Evolutionary conservation across 306 rosid genomes (phyloP), one percentile per base, ranked within the genome.

Genomic region (Vigna radiata): DNA sequence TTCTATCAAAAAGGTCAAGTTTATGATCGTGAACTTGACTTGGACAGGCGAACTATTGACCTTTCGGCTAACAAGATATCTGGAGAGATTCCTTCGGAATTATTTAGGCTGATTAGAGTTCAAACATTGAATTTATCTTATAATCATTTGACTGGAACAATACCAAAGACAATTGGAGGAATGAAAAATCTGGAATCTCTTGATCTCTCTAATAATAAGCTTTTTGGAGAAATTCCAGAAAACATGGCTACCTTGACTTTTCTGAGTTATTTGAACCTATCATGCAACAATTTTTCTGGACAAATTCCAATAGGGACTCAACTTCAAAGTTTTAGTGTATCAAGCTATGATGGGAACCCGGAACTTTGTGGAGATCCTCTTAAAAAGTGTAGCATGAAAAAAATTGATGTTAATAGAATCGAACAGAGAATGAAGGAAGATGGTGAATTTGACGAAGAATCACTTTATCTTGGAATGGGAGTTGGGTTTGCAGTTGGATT

Each of bases 41-140:
- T 0, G 2, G 0, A n/a, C 0, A 62, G 68, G 8, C 15, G 47
- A 15, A 62, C 46, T 7, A 16, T 62, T 36, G 68, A 62, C 25
- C 25, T 36, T 36, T 33, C 47, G 3, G 47, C 14, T n/a, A 62
- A 62, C 19, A 62, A 33, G 25, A 8, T 62, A 23, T 33, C 15
- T 0, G 15, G 68, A 36, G 68, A n/a, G 2, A 62, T 62, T 8
- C 47, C 21, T 2, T 33, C 0, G 0, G 7, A n/a, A 36, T 8
- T 62, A 36, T 62, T 62, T 62, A 3, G 47, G 47, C 14, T 33
- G 6, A 36, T 36, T 62, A 0, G n/a, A 36, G 15, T 62, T 36
- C 68, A 36, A 62, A 62, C 44, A 1, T 41, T 73, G 68, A 72
- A 73, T 36, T 39, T 73, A 33, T 47, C 79, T 10, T 0, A 10